Conservation (phyloP, 768 basidiomycete genomes). For the Lepiota brunneoincarnata region DNA sequence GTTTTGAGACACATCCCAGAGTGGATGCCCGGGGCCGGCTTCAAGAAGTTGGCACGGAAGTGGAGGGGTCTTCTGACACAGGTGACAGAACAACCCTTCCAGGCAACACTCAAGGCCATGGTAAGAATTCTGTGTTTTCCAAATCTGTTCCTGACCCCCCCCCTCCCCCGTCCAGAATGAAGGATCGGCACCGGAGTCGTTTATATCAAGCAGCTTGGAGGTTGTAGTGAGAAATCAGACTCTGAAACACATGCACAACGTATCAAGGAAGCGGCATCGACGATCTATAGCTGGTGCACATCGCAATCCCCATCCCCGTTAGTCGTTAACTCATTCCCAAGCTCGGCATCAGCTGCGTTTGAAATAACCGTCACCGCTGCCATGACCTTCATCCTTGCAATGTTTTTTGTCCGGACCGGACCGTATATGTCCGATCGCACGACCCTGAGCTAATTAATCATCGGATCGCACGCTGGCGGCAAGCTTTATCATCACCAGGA, state of each 20-base stretch:
- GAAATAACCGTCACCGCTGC: background rate
- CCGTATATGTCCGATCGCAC: no score
- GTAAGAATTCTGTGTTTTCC: no score
- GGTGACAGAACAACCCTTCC: slow-evolving; percentile 23
- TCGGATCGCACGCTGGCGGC: no score
- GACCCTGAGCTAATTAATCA: no score
- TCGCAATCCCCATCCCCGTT: background rate
- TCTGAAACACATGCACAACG: background rate
- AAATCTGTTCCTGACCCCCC: background rate
- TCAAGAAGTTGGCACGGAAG: slow-evolving; percentile 29
- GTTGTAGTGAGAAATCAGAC: background rate
- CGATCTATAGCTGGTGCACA: slow-evolving; percentile 3
- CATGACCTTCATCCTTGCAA: background rate
- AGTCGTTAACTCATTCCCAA: background rate
- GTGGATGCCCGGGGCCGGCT: slow-evolving; percentile 34
- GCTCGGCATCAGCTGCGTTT: background rate
- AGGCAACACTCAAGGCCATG: background rate
- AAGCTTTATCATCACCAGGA: no score
- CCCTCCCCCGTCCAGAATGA: background rate
- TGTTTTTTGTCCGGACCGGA: background rate
- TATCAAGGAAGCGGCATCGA: background rate
- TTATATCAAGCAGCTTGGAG: background rate
- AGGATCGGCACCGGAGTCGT: background rate
- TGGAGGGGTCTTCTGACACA: slow-evolving; percentile 18
- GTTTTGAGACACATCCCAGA: slow-evolving; percentile 30